Conservation (phyloP, 2,329 filamentous ascomycete species). For the Claviceps maximensis region DNA sequence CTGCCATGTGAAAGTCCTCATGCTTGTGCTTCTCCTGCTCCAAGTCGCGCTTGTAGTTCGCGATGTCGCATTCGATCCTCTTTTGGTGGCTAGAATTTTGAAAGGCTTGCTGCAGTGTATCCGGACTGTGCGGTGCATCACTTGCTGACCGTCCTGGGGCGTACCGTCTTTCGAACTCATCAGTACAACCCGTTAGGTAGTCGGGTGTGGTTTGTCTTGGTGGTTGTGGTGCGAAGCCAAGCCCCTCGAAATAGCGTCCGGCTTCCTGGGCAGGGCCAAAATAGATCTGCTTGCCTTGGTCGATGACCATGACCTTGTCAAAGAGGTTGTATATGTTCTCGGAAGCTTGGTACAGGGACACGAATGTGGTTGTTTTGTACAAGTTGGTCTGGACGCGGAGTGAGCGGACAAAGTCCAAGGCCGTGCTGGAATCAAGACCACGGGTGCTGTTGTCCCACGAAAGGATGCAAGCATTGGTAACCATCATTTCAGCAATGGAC, state of each 20-base stretch:
- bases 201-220: slow-evolving; percentile 71
- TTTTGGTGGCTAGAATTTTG: slow-evolving; percentile 46
- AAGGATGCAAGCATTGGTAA: slow-evolving; percentile 56
- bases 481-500: slow-evolving; percentile 72
- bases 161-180: slow-evolving; percentile 72
- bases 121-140: slow-evolving; percentile 56
- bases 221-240: slow-evolving; percentile 63
- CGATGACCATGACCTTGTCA: slow-evolving; percentile 75
- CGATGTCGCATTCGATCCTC: slow-evolving; percentile 51
- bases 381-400: slow-evolving; percentile 72
- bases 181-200: slow-evolving; percentile 70
- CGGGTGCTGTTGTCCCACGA: slow-evolving; percentile 67
- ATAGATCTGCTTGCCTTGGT: slow-evolving; percentile 62
- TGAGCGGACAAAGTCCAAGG: slow-evolving; percentile 53
- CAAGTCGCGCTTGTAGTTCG: slow-evolving; percentile 50
- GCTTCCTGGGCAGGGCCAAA: slow-evolving; percentile 58
- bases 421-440: slow-evolving; percentile 55
- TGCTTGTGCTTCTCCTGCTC: slow-evolving; percentile 52
- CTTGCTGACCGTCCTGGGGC: slow-evolving; percentile 49
- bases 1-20: slow-evolving; percentile 64
- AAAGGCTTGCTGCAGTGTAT: slow-evolving; percentile 57
- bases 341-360: slow-evolving; percentile 75
- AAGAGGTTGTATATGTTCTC: slow-evolving; percentile 70
- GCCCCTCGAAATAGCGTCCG: slow-evolving; percentile 58
- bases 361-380: slow-evolving; percentile 72